Evolutionary conservation across 345 rosid species (phyloP).

Genomic region (Syzygium oleosum): DNA sequence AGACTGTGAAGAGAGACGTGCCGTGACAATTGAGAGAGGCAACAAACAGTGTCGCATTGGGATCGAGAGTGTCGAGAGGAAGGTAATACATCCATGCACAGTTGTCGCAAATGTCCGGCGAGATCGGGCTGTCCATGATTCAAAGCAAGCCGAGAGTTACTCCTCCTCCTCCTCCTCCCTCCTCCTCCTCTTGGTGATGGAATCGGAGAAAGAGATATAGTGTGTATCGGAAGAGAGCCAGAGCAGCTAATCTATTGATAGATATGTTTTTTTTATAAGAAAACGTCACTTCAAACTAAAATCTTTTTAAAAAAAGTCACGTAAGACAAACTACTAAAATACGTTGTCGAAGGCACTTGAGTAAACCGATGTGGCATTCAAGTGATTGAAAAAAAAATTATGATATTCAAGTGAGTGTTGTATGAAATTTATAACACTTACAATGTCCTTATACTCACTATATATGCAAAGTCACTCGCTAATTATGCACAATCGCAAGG

Average conservation of each 20-base stretch:
- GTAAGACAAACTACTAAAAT: too few species aligned
- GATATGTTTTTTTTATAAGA: not conserved
- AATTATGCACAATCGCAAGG: not conserved
- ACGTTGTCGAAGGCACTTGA: too few species aligned
- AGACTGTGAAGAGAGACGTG: not conserved
- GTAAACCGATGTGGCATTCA: not conserved
- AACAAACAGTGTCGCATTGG: rapidly evolving
- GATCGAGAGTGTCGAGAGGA: not conserved
- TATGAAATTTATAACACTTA: not conserved
- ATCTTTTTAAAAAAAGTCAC: too few species aligned
- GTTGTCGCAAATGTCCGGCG: not conserved
- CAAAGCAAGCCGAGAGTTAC: not conserved
- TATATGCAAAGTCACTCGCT: not conserved
- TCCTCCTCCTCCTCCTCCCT: not conserved
- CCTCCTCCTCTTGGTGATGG: not conserved
- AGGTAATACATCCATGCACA: not conserved
- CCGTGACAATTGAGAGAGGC: not conserved
- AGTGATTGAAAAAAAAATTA: not conserved
- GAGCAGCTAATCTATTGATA: not conserved
- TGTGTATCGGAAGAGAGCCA: not conserved
- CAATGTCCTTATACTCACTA: not conserved
- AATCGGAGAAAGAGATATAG: not conserved
- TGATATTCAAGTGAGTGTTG: not conserved
- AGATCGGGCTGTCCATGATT: not conserved
- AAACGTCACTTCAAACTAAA: not conserved